phyloP scores from a whole-genome alignment of 257 asterid genomes.

The Solanum okadae region DNA sequence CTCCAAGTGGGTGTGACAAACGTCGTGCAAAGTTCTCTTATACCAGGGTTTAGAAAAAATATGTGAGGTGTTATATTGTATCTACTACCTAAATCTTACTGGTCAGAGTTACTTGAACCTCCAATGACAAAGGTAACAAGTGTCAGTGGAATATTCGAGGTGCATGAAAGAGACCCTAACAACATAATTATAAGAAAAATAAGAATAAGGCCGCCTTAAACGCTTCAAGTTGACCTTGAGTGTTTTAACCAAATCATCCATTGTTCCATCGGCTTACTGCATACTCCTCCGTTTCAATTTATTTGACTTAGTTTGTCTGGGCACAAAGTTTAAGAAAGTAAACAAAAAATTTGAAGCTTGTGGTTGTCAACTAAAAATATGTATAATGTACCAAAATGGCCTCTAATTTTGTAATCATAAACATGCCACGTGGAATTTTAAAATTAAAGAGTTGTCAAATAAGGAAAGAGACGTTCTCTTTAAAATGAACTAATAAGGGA shows the following conservation, averaged over 20 bases:
- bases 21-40: neutral
- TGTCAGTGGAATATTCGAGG: neutral
- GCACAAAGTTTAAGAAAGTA: neutral
- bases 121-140: neutral
- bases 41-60: neutral
- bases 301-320: neutral
- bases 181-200: neutral
- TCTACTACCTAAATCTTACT: neutral
- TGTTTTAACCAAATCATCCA: neutral
- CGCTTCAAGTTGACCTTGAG: neutral
- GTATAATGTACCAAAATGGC: neutral
- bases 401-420: neutral
- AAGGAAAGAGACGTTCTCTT: neutral
- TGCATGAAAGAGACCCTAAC: neutral
- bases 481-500: neutral
- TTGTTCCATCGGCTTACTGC: neutral
- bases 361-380: neutral
- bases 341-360: neutral
- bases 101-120: neutral
- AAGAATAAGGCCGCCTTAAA: neutral
- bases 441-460: neutral
- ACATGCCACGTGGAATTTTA: neutral
- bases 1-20: neutral
- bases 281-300: neutral
- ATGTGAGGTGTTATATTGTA: neutral